Evolutionary conservation across 2,329 filamentous ascomycete species (phyloP), one percentile per base, ranked within the genome.

Genomic region (Alternaria tenuissima): DNA sequence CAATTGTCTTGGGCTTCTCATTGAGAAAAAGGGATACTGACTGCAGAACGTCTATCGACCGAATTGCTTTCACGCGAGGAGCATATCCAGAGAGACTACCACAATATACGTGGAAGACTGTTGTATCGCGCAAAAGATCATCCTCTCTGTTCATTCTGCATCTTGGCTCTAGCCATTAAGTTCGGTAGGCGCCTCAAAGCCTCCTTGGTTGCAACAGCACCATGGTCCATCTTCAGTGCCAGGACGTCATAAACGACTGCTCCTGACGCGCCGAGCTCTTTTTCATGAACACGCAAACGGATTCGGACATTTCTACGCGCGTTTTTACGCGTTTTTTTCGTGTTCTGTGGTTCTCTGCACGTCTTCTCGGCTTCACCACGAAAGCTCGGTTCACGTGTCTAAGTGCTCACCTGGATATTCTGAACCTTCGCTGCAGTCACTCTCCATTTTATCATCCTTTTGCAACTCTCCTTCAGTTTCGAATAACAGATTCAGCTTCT

Each of bases 301-400:
- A 36, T 43, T 24, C 1, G 12, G 42, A 30, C n/a, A 4, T n/a
- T 11, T 0, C 0, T 1, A 22, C 1, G 16, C 26, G 55, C 49
- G 42, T 20, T 43, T 34, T 26, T 24, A 42, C 51, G 57, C 46
- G 52, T 47, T 43, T 42, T 42, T 22, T 42, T 18, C 46, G 46
- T 18, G 46, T 38, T 38, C 30, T n/a, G 32, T 32, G 38, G 20
- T 43, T 38, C 3, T 41, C 20, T 32, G 39, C 16, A 30, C 39
- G 18, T 52, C 52, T 39, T 52, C 36, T 59, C 57, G 44, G 43
- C 48, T 58, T 61, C 59, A 61, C 59, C 59, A 48, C 55, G 38
- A 14, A 16, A 54, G 59, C 44, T 20, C 49, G 59, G 59, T 28
- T 56, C 48, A 36, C 11, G 24, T 43, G 51, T 28, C 49, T 38